Conservation (phyloP, 78 protist genomes). For the Monosiga brevicollis region DNA sequence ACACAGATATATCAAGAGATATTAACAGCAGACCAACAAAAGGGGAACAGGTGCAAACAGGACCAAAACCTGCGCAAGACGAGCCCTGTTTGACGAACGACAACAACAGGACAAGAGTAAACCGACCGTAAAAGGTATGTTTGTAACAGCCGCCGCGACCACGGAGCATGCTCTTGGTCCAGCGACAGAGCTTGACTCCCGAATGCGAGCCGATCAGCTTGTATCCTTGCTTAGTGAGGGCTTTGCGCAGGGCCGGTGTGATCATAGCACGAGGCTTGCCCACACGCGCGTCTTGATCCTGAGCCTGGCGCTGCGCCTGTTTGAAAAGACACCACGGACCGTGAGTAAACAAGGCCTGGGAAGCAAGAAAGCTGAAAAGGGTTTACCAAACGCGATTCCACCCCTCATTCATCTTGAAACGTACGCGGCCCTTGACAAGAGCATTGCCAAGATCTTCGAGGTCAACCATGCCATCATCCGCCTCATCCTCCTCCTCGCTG, state of each 20-base stretch:
- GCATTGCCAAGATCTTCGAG: background rate
- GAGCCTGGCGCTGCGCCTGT: constrained; percentile 1
- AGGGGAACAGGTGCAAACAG: too few relatives aligned
- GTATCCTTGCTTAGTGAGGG: constrained; percentile 54
- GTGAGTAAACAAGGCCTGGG: background rate
- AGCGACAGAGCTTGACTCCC: constrained; percentile 87
- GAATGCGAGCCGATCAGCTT: constrained; percentile 69
- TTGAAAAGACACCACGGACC: background rate
- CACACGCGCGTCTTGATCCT: background rate
- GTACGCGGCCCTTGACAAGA: background rate
- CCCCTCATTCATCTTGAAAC: background rate
- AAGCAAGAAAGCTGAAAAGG: background rate
- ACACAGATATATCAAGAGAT: too few relatives aligned
- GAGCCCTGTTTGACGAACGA: too few relatives aligned
- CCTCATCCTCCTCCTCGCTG: constrained; percentile 7
- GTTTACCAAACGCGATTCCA: too few relatives aligned
- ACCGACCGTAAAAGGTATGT: constrained; percentile 76
- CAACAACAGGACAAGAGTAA: too few relatives aligned
- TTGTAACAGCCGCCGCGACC: constrained; percentile 88
- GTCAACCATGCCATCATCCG: background rate
- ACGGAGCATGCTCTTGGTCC: constrained; percentile 76
- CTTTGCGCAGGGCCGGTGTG: background rate
- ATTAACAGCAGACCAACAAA: too few relatives aligned
- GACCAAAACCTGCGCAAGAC: too few relatives aligned
- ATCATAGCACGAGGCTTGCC: constrained; percentile 31